These are phyloP conservation scores for Hydrangea macrophylla DNA, from an alignment of 148 eudicot species.

Conservation along the genomic window DNA sequence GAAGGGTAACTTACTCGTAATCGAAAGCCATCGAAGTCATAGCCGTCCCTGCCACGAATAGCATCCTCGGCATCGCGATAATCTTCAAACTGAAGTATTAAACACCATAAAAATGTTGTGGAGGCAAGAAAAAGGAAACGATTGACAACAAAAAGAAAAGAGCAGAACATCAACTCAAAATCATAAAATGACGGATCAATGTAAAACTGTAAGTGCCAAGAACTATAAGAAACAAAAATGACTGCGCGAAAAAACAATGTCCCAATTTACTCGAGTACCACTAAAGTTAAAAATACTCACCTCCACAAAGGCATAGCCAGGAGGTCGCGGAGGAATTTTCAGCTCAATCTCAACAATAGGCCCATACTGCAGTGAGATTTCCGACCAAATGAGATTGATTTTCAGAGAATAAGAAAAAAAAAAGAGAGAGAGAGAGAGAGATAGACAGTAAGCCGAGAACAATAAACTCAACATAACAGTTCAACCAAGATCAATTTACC, in stretches of 20 bases:
- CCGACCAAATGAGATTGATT: not conserved
- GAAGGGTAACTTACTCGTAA: slow-evolving; percentile 53
- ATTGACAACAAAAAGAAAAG: not conserved
- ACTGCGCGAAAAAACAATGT: not conserved
- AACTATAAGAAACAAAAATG: not conserved
- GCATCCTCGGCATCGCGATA: slow-evolving; percentile 94
- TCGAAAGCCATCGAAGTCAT: slow-evolving; percentile 74
- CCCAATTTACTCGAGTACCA: not conserved
- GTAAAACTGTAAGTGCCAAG: not conserved
- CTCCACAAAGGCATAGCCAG: slow-evolving; percentile 96
- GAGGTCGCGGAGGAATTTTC: slow-evolving; percentile 83
- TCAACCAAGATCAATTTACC: not conserved
- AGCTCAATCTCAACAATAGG: slow-evolving; percentile 75
- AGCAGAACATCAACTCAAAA: not conserved
- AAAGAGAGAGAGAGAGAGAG: not conserved
- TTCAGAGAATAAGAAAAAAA: no score
- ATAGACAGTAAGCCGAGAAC: not conserved
- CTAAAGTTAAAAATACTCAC: slow-evolving; percentile 29
- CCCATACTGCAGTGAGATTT: slow-evolving; percentile 70
- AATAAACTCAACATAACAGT: not conserved
- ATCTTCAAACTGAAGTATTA: slow-evolving; percentile 71
- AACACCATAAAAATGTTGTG: not conserved
- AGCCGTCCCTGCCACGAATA: slow-evolving; percentile 83
- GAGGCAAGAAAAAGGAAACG: not conserved
- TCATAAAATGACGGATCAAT: no score